Conservation (phyloP, 495 filamentous ascomycete species). For the Aspergillus coremiiformis region DNA sequence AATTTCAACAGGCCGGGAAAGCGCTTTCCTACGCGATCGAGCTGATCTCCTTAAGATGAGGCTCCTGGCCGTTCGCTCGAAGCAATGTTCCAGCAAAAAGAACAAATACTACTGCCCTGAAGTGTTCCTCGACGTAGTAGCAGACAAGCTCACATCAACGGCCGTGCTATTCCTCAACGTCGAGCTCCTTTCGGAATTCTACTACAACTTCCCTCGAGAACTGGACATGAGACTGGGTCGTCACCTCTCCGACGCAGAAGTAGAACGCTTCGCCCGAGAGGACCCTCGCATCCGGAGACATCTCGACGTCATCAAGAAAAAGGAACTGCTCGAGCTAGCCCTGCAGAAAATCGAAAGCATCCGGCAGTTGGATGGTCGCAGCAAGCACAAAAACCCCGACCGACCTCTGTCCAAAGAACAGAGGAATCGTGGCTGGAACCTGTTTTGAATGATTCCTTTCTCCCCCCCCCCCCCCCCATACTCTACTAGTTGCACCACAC, state of each 20-base stretch:
- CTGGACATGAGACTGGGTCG: constrained; percentile 82
- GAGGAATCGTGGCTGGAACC: constrained; percentile 31
- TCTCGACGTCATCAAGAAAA: constrained; percentile 82
- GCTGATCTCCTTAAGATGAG: constrained; percentile 86
- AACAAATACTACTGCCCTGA: constrained; percentile 98
- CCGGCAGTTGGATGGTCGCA: constrained; percentile 60
- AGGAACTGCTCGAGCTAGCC: constrained; percentile 87
- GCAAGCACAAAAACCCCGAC: constrained; percentile 22
- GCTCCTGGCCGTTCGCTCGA: constrained; percentile 73
- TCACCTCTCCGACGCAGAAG: constrained; percentile 64
- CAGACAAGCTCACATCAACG: constrained; percentile 87
- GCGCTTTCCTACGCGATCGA: constrained; percentile 85
- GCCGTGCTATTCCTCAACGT: constrained; percentile 97
- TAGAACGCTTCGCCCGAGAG: constrained; percentile 87
- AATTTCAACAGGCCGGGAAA: constrained; percentile 67
- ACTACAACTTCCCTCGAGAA: constrained; percentile 92
- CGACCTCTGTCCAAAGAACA: constrained; percentile 26
- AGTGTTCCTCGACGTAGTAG: constrained; percentile 93
- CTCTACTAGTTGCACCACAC: too few relatives aligned
- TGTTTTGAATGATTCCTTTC: constrained; percentile 27
- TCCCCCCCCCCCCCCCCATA: background rate
- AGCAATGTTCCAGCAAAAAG: constrained; percentile 70
- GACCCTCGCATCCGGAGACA: constrained; percentile 83
- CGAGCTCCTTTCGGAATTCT: constrained; percentile 92
- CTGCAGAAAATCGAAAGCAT: constrained; percentile 90